phyloP scores from a whole-genome alignment of 2,329 filamentous ascomycete genomes.

The Chaetomium sp. region DNA sequence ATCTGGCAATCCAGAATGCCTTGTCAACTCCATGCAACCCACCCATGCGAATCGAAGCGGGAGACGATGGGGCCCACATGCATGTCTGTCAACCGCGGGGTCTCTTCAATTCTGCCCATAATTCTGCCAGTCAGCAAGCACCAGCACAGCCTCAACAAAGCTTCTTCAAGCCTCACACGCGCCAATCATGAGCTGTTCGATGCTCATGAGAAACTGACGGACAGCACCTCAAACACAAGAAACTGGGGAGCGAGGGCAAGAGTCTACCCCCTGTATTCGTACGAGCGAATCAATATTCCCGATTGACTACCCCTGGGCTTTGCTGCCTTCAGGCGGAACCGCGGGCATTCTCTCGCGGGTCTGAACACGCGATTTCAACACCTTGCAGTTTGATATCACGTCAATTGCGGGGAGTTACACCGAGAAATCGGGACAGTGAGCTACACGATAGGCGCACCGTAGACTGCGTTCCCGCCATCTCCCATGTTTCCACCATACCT shows the following conservation, averaged over 20 bases:
- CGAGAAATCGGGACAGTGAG: not conserved
- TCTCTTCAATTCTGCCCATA: slow-evolving; percentile 19
- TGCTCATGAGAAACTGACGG: not conserved
- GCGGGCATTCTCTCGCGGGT: slow-evolving; percentile 25
- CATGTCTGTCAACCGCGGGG: not conserved
- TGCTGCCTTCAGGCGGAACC: slow-evolving; percentile 25
- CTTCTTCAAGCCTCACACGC: slow-evolving; percentile 5
- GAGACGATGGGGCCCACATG: not conserved
- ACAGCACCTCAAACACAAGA: not conserved
- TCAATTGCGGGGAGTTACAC: not conserved
- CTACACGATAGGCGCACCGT: not conserved
- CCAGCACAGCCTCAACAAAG: slow-evolving; percentile 21
- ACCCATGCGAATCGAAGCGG: not conserved
- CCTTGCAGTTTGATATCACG: not conserved
- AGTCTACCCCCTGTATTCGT: too few species aligned
- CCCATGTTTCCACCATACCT: not conserved
- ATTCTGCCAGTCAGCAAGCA: slow-evolving; percentile 21
- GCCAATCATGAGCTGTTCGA: slow-evolving; percentile 23
- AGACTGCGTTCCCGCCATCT: not conserved
- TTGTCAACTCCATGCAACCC: slow-evolving; percentile 20
- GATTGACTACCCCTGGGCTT: slow-evolving; percentile 2
- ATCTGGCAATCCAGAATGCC: slow-evolving; percentile 21
- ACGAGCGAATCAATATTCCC: not conserved
- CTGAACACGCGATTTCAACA: not conserved
- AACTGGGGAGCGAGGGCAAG: not conserved